A percentile compares a stretch with the other conserved stretches of the same genome.
phyloP scores from a whole-genome alignment of 2,329 filamentous ascomycete species.

The Colletotrichum sp. region DNA sequence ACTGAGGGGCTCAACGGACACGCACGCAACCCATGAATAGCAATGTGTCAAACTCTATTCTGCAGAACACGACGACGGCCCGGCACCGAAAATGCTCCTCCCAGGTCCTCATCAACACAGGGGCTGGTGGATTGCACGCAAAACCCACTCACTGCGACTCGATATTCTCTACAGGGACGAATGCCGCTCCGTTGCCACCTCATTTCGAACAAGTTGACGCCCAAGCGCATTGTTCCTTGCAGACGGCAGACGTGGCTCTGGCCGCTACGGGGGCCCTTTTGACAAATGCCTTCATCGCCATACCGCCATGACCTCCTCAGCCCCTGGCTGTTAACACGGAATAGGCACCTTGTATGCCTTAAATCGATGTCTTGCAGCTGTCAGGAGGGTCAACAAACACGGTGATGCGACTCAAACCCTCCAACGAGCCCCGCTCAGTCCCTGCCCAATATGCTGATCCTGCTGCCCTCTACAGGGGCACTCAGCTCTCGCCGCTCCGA shows the following conservation, averaged over 20 bases:
- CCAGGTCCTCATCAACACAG: neutral
- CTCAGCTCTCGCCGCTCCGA: neutral
- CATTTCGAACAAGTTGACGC: neutral
- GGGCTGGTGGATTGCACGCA: neutral
- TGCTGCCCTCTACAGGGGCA: neutral
- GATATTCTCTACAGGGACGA: neutral
- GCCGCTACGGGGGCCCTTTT: neutral
- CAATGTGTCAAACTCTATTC: neutral
- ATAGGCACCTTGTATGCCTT: neutral
- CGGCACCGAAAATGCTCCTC: neutral
- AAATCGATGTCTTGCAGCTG: slow-evolving; percentile 17
- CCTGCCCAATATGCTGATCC: slow-evolving; percentile 7
- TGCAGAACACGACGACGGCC: neutral
- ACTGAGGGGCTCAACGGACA: neutral
- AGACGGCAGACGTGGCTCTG: neutral
- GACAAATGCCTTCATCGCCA: neutral
- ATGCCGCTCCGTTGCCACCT: neutral
- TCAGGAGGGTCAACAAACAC: slow-evolving; percentile 6
- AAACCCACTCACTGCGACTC: neutral
- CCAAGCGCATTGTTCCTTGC: neutral
- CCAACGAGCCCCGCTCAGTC: slow-evolving; percentile 4
- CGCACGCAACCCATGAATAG: neutral
- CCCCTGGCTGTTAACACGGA: neutral
- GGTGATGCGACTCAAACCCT: slow-evolving; percentile 2
- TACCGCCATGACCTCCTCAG: neutral